Base-by-base conservation (phyloP, 768 basidiomycete genomes). In the Clitopilus passeckerianus region DNA sequence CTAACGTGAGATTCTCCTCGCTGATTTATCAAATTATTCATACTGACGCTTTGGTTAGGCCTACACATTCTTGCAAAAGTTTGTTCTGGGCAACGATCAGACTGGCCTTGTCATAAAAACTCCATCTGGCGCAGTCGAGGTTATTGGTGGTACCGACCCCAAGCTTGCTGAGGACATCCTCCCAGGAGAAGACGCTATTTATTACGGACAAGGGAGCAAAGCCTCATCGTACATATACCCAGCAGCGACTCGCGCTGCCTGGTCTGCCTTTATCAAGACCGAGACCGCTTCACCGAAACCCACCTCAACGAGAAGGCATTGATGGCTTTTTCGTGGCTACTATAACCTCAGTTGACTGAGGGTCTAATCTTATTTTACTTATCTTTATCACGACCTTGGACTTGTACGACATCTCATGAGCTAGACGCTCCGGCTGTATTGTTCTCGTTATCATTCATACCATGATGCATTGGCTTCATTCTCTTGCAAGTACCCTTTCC, bases 61-160 rank as follows among this genome's bases (percentile, higher is more conserved):
- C 5, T 77, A 80, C 67, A 79, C 79, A 18, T 83, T 91, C 68
- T 67, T 79, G 14, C 82, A 84, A 18, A 86, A 91, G 60, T 91
- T 90, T 62, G 74, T 91, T 54, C 73, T 91, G 41, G 88, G 89
- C 2, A 71, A 70, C 58, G 86, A 88, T 68, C 59, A 72, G 33
- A 84, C 84, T 1, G 89, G 88, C 0, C 76, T 83, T 5, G 83
- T 90, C 35, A 72, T 68, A 20, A 66, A 66, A 23, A 61, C 67
- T 16, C 58, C 67, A 27, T 59, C 63, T 5, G 74, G 74, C n/a
- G 56, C 67, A 8, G 61, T 62, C 20, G 65, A 63, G 20, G 77
- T 80, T 9, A 61, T 78, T 1, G 80, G 79, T 10, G 89, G 87
- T 8, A 82, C 84, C 64, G 71, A 78, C 65, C 44, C 77, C 1